Evolutionary conservation across 129 eudicot genomes (phyloP), one percentile per base, ranked within the genome.

Genomic region (Artemisia tridentata): DNA sequence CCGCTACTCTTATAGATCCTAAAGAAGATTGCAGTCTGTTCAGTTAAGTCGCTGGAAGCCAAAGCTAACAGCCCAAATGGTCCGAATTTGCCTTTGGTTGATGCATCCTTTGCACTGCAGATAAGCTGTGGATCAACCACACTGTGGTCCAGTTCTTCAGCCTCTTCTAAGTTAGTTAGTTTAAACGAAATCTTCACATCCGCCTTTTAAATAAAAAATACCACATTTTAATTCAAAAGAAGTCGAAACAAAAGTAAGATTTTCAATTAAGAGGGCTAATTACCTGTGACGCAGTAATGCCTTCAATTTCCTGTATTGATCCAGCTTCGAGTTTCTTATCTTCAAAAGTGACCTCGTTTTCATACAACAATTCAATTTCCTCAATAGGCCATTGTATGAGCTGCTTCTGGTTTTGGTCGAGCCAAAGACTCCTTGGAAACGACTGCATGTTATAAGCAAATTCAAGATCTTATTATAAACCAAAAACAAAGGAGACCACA

Each of bases 41-140:
- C 98, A 43, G 75, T 72, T 65, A 92, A 82, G 76, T 88, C 83
- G 9, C 79, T 54, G 2, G 96, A 78, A 68, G 96, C 90, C 78
- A 92, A 74, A 25, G 80, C 92, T 23, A 89, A 63, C 45, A 92
- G 73, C 7, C 98, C 98, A 85, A 92, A 89, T 6, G 96, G 98
- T 56, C 98, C 98, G 17, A 81, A 43, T 29, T 47, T 80, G 10
- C 90, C 85, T 29, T 68, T 71, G 0, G 18, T 78, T 16, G 87
- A 72, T 63, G 90, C 86, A 69, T 52, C 70, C 47, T 20, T 84
- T 64, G 57, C 13, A 56, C 73, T 86, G 49, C 89, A 88, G 7
- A 86, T 69, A 17, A 67, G 47, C 41, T 85, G 88, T 15, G 96
- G 96, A 72, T 89, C 85, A 15, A 55, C 66, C 74, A 19, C 53